Evolutionary conservation across 1,284 basidiomycete genomes (phyloP).

Genomic region (Coniferiporia sulphurascens): DNA sequence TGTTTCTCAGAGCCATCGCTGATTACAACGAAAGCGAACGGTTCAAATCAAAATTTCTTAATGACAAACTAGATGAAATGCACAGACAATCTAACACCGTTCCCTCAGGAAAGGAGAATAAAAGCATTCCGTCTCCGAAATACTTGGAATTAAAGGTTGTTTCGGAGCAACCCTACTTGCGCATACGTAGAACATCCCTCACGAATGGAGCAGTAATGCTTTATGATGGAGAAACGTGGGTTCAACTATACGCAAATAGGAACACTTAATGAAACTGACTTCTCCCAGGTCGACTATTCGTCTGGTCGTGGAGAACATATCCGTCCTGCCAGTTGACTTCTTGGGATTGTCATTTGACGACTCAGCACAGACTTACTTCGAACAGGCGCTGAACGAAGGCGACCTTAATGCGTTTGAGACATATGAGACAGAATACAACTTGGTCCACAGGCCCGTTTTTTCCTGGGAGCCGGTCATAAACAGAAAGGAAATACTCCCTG

Average conservation of each 20-base stretch:
- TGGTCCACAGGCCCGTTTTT: constrained; percentile 78
- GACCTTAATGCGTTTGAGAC: constrained; percentile 79
- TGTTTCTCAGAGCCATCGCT: constrained; percentile 51
- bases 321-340: constrained; percentile 78
- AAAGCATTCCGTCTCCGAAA: constrained; percentile 24
- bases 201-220: constrained; percentile 91
- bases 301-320: constrained; percentile 86
- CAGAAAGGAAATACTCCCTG: constrained; percentile 58
- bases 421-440: constrained; percentile 86
- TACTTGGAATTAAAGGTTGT: constrained; percentile 78
- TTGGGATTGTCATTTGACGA: constrained; percentile 84
- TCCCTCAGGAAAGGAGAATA: constrained; percentile 29
- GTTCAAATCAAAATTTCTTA: constrained; percentile 67
- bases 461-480: constrained; percentile 61
- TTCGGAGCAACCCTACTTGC: constrained; percentile 80
- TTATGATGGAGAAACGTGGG: constrained; percentile 87
- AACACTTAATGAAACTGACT: constrained; percentile 12
- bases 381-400: constrained; percentile 73
- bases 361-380: constrained; percentile 74
- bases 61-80: constrained; percentile 42
- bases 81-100: constrained; percentile 29
- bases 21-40: constrained; percentile 61
- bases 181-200: constrained; percentile 81
- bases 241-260: constrained; percentile 16
- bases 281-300: constrained; percentile 66